Evolutionary conservation across 2,329 filamentous ascomycete species (phyloP), one percentile per base, ranked within the genome.

Genomic region (Stylonectria norvegica): DNA sequence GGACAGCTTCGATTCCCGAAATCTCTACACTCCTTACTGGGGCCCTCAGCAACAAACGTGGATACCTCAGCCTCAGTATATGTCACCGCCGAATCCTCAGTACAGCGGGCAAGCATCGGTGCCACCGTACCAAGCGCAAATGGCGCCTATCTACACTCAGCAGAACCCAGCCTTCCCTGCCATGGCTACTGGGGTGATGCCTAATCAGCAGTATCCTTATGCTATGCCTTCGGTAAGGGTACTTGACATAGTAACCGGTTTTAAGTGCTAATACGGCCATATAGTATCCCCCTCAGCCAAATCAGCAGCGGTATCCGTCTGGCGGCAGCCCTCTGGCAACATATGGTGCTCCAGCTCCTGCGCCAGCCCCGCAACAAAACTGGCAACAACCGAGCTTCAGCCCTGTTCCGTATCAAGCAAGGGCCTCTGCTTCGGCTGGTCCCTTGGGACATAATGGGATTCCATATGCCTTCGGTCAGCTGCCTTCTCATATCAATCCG

Each of bases 401-500:
- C 33, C 58, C 58, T 10, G 50, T 59, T 2, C 52, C 59, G 20
- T 66, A 60, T 38, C 62, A 53, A 38, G 48, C 52, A 3, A 58
- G 60, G 32, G 48, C 60, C 14, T n/a, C 47, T 27, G 45, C 51
- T 18, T 20, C 65, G 42, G 40, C 45, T 12, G 50, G 63, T 33
- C 53, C 65, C 48, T 49, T 57, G 22, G 39, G 47, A 18, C 61
- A 60, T 11, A 44, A 52, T 25, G 62, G 64, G 10, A 62, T 69
- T 44, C 78, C 81, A 1, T 95, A 95, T 64, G 75, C 82, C 1
- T 95, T 85, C 60, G 85, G 87, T 3, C 88, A 94, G 58, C 73
- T 91, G 33, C 85, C 87, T 4, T 78, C 73, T 14, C 80, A 86
- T 47, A 72, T 76, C 36, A 82, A 83, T 34, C 81, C 86, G 18